A percentile compares a stretch with the other conserved stretches of the same genome.
phyloP scores from a whole-genome alignment of 2,329 filamentous ascomycete genomes.

The Madurella fahalii region DNA sequence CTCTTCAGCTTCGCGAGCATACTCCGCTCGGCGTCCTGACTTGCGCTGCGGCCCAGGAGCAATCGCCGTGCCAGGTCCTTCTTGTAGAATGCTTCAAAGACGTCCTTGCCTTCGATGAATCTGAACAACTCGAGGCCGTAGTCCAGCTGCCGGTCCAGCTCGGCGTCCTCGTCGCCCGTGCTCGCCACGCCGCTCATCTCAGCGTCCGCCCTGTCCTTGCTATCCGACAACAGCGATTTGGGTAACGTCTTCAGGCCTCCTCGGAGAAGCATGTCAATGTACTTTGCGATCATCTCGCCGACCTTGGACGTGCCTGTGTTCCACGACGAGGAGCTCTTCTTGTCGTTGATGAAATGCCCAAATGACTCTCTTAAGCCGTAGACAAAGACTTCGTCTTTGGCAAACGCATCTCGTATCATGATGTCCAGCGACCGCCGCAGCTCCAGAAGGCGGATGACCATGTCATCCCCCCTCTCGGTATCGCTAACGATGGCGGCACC shows the following conservation, averaged over 20 bases:
- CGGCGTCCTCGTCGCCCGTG: slow-evolving; percentile 81
- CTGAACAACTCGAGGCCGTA: slow-evolving; percentile 92
- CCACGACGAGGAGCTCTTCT: slow-evolving; percentile 67
- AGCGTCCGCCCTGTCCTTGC: slow-evolving; percentile 52
- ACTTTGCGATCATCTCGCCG: slow-evolving; percentile 97
- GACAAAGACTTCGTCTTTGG: slow-evolving; percentile 69
- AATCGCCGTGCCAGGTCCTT: slow-evolving; percentile 87
- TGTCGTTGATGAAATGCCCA: slow-evolving; percentile 87
- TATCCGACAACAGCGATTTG: slow-evolving; percentile 60
- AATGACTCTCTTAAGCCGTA: slow-evolving; percentile 82
- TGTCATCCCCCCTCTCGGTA: slow-evolving; percentile 71
- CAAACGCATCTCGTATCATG: slow-evolving; percentile 73
- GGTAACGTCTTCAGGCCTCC: slow-evolving; percentile 83
- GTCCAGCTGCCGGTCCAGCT: slow-evolving; percentile 87
- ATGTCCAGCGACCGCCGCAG: slow-evolving; percentile 76
- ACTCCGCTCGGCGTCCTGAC: slow-evolving; percentile 89
- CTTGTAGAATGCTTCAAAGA: slow-evolving; percentile 99
- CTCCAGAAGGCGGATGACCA: slow-evolving; percentile 78
- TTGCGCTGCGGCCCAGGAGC: slow-evolving; percentile 88
- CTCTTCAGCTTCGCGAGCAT: slow-evolving; percentile 90
- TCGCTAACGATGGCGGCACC: slow-evolving; percentile 78
- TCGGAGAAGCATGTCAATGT: slow-evolving; percentile 83
- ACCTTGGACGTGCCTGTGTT: slow-evolving; percentile 86
- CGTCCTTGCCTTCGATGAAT: slow-evolving; percentile 94
- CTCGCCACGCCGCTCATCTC: slow-evolving; percentile 61